Base-by-base conservation (phyloP, 148 eudicot genomes). In the Polygonum maritimum region DNA sequence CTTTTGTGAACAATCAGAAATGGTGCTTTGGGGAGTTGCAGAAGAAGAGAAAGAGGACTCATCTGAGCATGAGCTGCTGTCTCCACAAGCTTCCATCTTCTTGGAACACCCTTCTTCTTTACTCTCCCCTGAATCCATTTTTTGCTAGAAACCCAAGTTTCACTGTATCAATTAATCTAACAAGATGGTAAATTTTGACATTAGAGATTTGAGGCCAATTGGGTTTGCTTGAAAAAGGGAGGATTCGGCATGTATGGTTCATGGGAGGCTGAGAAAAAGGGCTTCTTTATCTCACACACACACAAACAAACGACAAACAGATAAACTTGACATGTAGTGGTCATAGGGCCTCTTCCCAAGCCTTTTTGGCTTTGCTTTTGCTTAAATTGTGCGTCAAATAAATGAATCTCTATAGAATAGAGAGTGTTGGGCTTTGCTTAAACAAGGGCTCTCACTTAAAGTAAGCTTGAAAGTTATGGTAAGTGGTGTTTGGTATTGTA, bases 21-120 rank as follows among this genome's bases (percentile, higher is more conserved):
- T 48, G 54, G 75, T 44, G 55, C 75, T 73, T 76, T 77, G 75
- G 49, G 78, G 79, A 35, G 65, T 67, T 40, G 81, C 80, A 71
- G 83, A 60, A 35, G 83, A 85, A 26, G 81, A 36, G 22, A 86
- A 87, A 75, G 85, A 82, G 6, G 88, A 85, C 15, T 70, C 86
- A 48, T 82, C 84, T 60, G 84, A 75, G 71, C 86, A 81, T 75
- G 86, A 90, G 78, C 83, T 84, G 67, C 89, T 87, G 48, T 87
- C 84, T 76, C 84, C 78, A 58, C 84, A 57, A 13, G 33, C 62
- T 47, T 33, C 70, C 47, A 47, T 31, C 49, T 38, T 78, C 31
- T 22, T 77, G 48, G 14, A 39, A 76, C 69, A 54, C 79, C 75
- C 54, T 58, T 86, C 15, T 71, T 76, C 16, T 15, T 78, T 71